phyloP scores from a whole-genome alignment of 2,329 filamentous ascomycete genomes.

The Coniochaeta sp. region DNA sequence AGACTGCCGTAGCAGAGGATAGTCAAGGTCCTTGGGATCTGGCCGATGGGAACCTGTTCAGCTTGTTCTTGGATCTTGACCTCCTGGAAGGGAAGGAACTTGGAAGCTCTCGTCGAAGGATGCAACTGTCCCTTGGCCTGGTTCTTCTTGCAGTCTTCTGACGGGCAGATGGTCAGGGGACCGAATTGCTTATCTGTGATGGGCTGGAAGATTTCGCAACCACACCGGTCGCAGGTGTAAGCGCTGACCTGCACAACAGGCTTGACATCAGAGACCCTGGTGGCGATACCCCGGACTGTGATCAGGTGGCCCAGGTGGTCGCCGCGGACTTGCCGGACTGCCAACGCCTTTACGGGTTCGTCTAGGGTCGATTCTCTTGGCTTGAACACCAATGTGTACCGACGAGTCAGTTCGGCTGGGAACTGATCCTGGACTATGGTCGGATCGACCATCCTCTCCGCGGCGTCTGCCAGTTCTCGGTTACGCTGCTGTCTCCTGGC shows the following conservation, averaged over 20 bases:
- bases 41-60: slow-evolving; percentile 97
- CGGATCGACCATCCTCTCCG: slow-evolving; percentile 58
- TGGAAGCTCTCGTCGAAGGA: slow-evolving; percentile 90
- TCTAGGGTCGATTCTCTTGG: slow-evolving; percentile 69
- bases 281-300: slow-evolving; percentile 89
- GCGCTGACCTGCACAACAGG: slow-evolving; percentile 96
- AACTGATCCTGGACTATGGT: slow-evolving; percentile 69
- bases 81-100: slow-evolving; percentile 96
- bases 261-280: slow-evolving; percentile 95
- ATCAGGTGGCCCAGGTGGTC: slow-evolving; percentile 91
- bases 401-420: slow-evolving; percentile 81
- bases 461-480: slow-evolving; percentile 62
- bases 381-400: slow-evolving; percentile 96
- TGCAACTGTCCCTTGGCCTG: slow-evolving; percentile 91
- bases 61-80: slow-evolving; percentile 98
- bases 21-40: slow-evolving; percentile 88
- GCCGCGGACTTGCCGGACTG: slow-evolving; percentile 88
- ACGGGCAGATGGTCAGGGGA: slow-evolving; percentile 80
- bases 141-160: slow-evolving; percentile 81
- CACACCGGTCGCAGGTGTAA: slow-evolving; percentile 94
- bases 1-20: slow-evolving; percentile 83
- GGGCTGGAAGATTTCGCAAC: slow-evolving; percentile 96
- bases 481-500: slow-evolving; percentile 83
- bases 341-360: slow-evolving; percentile 57
- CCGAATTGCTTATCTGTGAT: slow-evolving; percentile 86